phyloP scores from a whole-genome alignment of 2,329 filamentous ascomycete genomes.

The Talaromyces sp. region DNA sequence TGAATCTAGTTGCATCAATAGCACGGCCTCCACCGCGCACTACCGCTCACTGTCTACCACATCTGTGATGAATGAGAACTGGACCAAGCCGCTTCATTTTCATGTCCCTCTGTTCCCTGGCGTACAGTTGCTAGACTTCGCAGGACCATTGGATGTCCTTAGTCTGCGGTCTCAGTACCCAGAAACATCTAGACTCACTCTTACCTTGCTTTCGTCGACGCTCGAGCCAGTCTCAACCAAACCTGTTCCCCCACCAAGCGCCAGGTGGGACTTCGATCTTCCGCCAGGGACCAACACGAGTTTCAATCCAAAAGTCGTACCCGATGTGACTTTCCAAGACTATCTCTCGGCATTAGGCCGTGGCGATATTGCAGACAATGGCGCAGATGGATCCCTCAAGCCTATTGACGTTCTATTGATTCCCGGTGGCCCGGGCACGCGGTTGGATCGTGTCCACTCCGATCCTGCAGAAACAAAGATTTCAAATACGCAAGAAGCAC shows the following conservation, averaged over 20 bases:
- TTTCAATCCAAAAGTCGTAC: conserved; percentile 7
- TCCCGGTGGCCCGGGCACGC: conserved; percentile 9
- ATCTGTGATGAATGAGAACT: not conserved
- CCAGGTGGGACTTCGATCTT: conserved; percentile 10
- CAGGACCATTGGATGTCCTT: conserved; percentile 10
- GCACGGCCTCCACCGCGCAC: not conserved
- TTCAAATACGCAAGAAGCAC: conserved; percentile 9
- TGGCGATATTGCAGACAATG: conserved; percentile 3
- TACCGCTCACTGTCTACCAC: not conserved
- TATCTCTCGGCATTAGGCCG: conserved; percentile 3
- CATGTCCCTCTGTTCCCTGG: conserved; percentile 12
- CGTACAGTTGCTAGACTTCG: conserved; percentile 10
- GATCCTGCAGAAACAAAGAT: conserved; percentile 1
- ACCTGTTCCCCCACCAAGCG: conserved; percentile 6
- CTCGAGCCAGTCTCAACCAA: conserved; percentile 10
- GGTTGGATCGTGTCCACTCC: conserved; percentile 4
- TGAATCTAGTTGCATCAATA: conserved; percentile 1
- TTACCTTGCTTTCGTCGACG: conserved; percentile 12
- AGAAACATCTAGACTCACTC: conserved; percentile 6
- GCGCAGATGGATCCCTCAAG: not conserved
- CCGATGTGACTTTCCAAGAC: conserved; percentile 13
- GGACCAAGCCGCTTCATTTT: conserved; percentile 9
- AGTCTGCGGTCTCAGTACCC: conserved; percentile 7
- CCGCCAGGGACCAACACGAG: conserved; percentile 1
- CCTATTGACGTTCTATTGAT: conserved; percentile 14